Conservation (phyloP, 208 protist genomes). For the Histomonas meleagridis region DNA sequence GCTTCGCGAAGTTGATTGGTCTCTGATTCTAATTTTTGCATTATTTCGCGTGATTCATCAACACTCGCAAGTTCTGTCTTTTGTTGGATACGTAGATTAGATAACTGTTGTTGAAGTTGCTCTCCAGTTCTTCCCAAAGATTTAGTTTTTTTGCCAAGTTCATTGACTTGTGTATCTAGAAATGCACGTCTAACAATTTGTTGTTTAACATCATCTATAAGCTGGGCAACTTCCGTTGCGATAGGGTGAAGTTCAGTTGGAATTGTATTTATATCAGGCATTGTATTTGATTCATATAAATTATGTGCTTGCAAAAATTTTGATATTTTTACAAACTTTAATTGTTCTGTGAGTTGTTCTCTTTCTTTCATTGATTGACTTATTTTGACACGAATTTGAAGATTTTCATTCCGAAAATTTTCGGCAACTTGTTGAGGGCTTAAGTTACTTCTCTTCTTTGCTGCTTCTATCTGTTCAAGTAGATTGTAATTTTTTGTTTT, state of each 20-base stretch:
- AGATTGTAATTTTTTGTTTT: neutral
- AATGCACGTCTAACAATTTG: slow-evolving; percentile 3
- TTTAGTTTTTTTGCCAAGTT: slow-evolving; percentile 25
- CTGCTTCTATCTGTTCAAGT: neutral
- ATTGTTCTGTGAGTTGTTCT: neutral
- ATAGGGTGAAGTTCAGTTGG: neutral
- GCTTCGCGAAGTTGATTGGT: neutral
- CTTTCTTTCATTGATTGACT: slow-evolving; percentile 9
- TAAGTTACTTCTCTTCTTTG: neutral
- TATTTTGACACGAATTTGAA: neutral
- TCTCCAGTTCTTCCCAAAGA: neutral
- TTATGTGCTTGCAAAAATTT: slow-evolving; percentile 13
- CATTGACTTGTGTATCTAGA: slow-evolving; percentile 30
- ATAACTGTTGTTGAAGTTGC: neutral
- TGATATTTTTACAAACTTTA: neutral
- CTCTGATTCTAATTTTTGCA: slow-evolving; percentile 15
- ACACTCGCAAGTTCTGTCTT: neutral
- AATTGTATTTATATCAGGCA: slow-evolving; percentile 1
- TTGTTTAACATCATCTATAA: slow-evolving; percentile 8
- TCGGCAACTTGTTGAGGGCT: slow-evolving; percentile 2
- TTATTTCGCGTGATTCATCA: neutral
- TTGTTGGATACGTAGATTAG: neutral
- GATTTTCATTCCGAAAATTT: slow-evolving; percentile 10
- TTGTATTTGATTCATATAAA: neutral
- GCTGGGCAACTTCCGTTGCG: neutral